These are phyloP conservation scores for Diaporthe batatas DNA, from an alignment of 2,329 filamentous ascomycete genomes.

Conservation along the genomic window DNA sequence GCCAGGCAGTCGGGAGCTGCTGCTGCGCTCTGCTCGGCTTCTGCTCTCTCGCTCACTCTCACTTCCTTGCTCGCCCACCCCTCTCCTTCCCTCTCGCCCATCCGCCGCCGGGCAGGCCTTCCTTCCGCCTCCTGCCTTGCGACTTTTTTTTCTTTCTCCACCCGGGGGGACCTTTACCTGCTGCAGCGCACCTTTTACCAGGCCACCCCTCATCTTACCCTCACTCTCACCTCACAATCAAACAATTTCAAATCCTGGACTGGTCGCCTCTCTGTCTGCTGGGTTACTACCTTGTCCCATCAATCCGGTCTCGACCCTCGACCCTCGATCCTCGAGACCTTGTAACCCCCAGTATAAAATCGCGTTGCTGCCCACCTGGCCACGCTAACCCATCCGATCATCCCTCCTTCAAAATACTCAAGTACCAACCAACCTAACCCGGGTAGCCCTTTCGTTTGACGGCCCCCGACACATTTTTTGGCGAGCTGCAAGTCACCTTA, in stretches of 20 bases:
- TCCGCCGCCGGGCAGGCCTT: constrained; percentile 4
- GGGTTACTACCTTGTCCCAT: constrained; percentile 33
- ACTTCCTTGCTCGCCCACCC: not conserved
- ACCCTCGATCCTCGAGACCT: constrained; percentile 38
- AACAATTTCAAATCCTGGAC: constrained; percentile 38
- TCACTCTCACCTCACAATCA: constrained; percentile 36
- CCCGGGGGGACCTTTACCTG: constrained; percentile 25
- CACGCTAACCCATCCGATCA: constrained; percentile 43
- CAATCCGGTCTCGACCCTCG: constrained; percentile 34
- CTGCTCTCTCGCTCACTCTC: not conserved
- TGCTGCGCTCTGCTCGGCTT: constrained; percentile 7
- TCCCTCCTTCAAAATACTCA: constrained; percentile 43
- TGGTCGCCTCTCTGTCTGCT: constrained; percentile 25
- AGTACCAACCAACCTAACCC: constrained; percentile 41
- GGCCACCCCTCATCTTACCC: constrained; percentile 32
- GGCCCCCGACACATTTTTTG: constrained; percentile 26
- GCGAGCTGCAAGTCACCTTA: constrained; percentile 42
- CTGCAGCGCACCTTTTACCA: constrained; percentile 28
- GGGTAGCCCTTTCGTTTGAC: constrained; percentile 41
- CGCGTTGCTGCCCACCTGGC: constrained; percentile 42
- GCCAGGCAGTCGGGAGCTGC: constrained; percentile 23
- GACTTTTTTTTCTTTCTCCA: constrained; percentile 23
- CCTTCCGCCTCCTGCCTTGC: constrained; percentile 29
- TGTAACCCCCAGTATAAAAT: constrained; percentile 43
- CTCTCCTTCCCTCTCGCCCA: too few relatives aligned